Evolutionary conservation across 768 basidiomycete species (phyloP).

Genomic region (Tricholoma matsutake): DNA sequence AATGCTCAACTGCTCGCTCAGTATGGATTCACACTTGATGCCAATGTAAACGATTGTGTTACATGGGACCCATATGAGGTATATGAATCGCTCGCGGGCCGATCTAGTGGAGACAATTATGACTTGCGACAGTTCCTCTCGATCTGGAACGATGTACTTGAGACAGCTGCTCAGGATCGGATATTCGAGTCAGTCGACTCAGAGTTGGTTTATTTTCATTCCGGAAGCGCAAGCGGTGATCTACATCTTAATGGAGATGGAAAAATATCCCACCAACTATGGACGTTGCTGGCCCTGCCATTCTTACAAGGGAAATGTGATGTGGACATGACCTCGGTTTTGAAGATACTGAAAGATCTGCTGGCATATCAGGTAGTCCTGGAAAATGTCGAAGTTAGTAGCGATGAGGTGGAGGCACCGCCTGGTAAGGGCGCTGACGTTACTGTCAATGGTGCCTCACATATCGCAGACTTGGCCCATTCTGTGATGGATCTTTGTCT

Average conservation of each 20-base stretch:
- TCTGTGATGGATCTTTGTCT: slow-evolving; percentile 30
- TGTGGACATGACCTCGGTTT: not conserved
- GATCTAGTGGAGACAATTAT: slow-evolving; percentile 3
- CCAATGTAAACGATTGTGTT: slow-evolving; percentile 64
- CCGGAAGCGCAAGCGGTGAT: slow-evolving; percentile 1
- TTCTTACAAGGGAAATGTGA: not conserved
- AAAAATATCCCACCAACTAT: slow-evolving; percentile 46
- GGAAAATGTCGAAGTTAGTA: slow-evolving; percentile 6
- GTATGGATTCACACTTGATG: slow-evolving; percentile 76
- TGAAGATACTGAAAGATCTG: slow-evolving; percentile 9
- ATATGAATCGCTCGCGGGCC: slow-evolving; percentile 9
- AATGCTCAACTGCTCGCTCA: slow-evolving; percentile 65
- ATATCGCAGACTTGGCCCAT: slow-evolving; percentile 13
- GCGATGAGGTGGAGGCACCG: not conserved
- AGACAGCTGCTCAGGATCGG: not conserved
- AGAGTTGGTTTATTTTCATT: slow-evolving; percentile 13
- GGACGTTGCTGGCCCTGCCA: slow-evolving; percentile 41
- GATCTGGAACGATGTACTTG: slow-evolving; percentile 9
- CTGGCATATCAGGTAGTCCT: slow-evolving; percentile 14
- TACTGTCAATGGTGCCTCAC: not conserved
- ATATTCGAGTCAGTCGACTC: slow-evolving; percentile 18
- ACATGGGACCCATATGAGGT: slow-evolving; percentile 38
- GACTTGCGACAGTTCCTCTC: slow-evolving; percentile 3
- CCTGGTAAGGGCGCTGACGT: not conserved
- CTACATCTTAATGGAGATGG: slow-evolving; percentile 50